These are phyloP conservation scores for Cyberlindnera samutprakarnensis DNA, from an alignment of 805 yeast genomes.

Conservation along the genomic window DNA sequence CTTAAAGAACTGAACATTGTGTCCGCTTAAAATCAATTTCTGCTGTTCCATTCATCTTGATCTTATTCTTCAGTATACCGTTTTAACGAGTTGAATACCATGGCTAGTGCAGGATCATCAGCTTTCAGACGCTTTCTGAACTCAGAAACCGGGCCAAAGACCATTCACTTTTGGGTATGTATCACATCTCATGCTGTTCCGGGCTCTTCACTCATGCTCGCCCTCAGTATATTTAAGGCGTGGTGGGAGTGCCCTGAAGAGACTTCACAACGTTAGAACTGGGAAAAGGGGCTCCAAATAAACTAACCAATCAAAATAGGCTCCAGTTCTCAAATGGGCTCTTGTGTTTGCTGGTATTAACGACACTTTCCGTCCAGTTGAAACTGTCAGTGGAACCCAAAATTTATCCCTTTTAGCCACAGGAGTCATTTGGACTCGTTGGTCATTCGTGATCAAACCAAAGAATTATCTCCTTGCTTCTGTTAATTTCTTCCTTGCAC, in stretches of 20 bases:
- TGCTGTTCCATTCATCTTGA: no score
- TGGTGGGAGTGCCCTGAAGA: no score
- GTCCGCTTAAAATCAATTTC: no score
- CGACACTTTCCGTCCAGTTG: constrained; percentile 87
- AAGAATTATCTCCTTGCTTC: constrained; percentile 81
- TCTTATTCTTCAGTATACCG: no score
- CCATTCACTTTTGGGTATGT: constrained; percentile 95
- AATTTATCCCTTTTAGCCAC: constrained; percentile 69
- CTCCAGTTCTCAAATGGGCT: constrained; percentile 48
- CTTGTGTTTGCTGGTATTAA: constrained; percentile 86
- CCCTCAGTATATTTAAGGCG: no score
- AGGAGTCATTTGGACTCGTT: constrained; percentile 95
- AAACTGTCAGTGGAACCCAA: constrained; percentile 83
- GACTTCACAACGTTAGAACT: no score
- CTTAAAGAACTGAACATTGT: no score
- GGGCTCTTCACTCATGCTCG: neutral
- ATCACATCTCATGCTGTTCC: neutral
- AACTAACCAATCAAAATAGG: constrained; percentile 28
- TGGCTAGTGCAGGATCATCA: constrained; percentile 26
- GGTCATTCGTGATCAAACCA: constrained; percentile 93
- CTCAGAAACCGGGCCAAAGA: constrained; percentile 91
- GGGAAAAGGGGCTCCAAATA: no score
- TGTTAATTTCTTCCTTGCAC: constrained; percentile 88
- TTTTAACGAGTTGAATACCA: no score
- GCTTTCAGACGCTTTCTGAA: constrained; percentile 65